Base-by-base conservation (phyloP, 176 grass and related monocot species). In the Dactylis glomerata region DNA sequence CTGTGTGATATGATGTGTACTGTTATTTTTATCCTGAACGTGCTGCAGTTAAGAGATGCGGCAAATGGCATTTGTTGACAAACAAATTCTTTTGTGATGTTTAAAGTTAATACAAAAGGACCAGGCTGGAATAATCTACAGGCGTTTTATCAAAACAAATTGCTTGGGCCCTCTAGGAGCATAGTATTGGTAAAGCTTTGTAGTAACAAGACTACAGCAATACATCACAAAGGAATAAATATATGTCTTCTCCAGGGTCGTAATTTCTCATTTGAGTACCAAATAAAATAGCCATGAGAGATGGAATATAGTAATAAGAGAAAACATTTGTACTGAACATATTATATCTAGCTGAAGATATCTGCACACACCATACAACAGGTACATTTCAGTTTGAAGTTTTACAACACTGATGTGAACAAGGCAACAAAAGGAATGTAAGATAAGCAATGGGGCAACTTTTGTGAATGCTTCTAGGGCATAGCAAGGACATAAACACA, bases 351-450 rank as follows among this genome's bases (percentile, higher is more conserved):
- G n/a, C 69, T 33, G 32, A 73, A 84, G 24, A 89, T 72, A 69
- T 81, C 16, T 51, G 51, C 15, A 73, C 26, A 69, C 1, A 76
- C 59, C 58, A 81, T 55, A 56, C 6, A 68, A 59, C 37, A 76
- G 28, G 64, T 70, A 87, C 28, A 76, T 81, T 85, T 85, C 59
- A 76, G 46, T 42, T 86, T 77, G 10, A 64, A 65, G 28, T 82
- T 86, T 83, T 79, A 79, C 83, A 77, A 63, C 31, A 78, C 6
- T 52, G 19, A 52, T 52, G 50, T 52, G 50, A 52, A 22, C 50
- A 17, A 20, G 17, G 2, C 50, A 52, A 52, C 50, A 52, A 52
- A 10, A 79, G 34, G 51, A 78, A 78, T 23, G 28, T 22, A 75
- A 50, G 63, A 51, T 5, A 41, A 55, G 33, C n/a, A 34, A 11